These are phyloP conservation scores for Astrothelium subdiscretum DNA, from an alignment of 495 filamentous ascomycete genomes.

Conservation along the genomic window DNA sequence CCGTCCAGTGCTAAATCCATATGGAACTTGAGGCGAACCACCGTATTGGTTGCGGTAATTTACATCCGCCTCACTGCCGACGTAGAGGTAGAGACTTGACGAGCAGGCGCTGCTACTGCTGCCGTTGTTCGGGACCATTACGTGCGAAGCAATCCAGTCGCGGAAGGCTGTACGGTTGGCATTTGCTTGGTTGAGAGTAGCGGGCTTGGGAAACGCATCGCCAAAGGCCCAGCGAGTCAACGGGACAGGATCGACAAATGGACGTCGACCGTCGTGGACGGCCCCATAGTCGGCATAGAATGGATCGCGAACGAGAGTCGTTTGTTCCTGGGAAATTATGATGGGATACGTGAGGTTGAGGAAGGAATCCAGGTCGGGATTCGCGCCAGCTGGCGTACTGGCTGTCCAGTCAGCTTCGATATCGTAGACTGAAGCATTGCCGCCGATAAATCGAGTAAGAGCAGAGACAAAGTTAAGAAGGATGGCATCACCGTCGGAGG, in stretches of 20 bases:
- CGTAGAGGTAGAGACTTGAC: constrained; percentile 31
- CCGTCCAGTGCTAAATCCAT: constrained; percentile 35
- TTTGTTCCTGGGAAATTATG: constrained; percentile 25
- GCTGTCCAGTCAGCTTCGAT: constrained; percentile 16
- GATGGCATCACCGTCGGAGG: constrained; percentile 13
- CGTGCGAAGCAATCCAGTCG: constrained; percentile 39
- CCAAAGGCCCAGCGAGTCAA: constrained; percentile 46
- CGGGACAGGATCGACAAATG: constrained; percentile 33
- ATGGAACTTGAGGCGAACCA: constrained; percentile 24
- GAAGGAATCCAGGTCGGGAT: constrained; percentile 5
- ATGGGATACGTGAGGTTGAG: constrained; percentile 19
- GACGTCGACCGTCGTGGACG: constrained; percentile 24
- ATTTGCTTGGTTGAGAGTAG: constrained; percentile 26
- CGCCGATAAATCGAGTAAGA: constrained; percentile 18
- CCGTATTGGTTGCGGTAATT: constrained; percentile 28
- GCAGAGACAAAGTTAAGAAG: constrained; percentile 21
- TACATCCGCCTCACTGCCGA: constrained; percentile 14
- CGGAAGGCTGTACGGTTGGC: constrained; percentile 41
- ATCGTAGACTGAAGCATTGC: constrained; percentile 16
- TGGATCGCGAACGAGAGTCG: constrained; percentile 20
- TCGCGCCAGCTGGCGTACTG: constrained; percentile 10
- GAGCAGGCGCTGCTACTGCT: constrained; percentile 25
- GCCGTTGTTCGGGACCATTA: constrained; percentile 30
- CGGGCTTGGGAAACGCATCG: constrained; percentile 29
- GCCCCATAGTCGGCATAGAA: constrained; percentile 32